Conservation (phyloP, 257 asterid species). For the Nicotiana sylvestris region DNA sequence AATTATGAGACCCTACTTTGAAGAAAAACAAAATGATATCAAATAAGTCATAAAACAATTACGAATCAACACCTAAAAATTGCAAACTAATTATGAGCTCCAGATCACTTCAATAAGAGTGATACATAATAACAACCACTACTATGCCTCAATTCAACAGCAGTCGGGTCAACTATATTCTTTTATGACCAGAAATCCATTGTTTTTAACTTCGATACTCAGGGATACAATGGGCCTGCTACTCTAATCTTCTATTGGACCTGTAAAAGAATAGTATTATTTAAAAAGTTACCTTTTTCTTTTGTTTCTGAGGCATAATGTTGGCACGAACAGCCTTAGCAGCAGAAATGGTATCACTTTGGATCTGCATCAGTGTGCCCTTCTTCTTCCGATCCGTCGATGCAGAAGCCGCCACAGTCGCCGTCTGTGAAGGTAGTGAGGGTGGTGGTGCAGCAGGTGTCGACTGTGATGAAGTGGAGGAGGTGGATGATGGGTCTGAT, state of each 20-base stretch:
- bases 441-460: conserved; percentile 21
- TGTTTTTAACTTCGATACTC: no score
- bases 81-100: no score
- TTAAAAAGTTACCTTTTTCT: conserved; percentile 56
- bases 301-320: conserved; percentile 79
- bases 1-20: no score
- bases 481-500: conserved; percentile 67
- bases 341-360: conserved; percentile 88
- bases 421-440: conserved; percentile 38
- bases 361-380: conserved; percentile 96
- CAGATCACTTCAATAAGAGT: no score
- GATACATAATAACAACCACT: no score
- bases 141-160: no score
- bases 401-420: conserved; percentile 28
- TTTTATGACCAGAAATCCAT: no score
- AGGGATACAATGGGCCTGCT: no score
- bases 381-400: conserved; percentile 83
- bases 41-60: no score
- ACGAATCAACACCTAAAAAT: no score
- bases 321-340: conserved; percentile 90
- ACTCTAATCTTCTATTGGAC: background rate
- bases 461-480: conserved; percentile 15
- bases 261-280: background rate
- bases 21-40: no score
- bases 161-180: no score